phyloP scores from a whole-genome alignment of 331 rosid genomes.

The Malus hybrid region DNA sequence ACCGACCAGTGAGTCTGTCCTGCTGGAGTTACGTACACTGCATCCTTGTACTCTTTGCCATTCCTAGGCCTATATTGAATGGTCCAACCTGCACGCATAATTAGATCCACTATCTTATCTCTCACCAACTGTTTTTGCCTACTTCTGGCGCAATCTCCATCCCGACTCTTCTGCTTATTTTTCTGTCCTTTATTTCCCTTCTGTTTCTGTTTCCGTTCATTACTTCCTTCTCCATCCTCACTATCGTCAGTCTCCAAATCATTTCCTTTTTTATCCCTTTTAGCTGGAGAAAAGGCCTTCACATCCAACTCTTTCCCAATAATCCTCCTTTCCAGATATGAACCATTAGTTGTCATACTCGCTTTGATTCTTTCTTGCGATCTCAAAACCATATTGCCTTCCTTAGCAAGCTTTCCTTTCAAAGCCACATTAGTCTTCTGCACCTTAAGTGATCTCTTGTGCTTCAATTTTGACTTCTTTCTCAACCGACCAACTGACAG shows the following conservation, averaged over 20 bases:
- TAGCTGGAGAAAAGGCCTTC: constrained; percentile 21
- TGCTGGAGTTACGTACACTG: constrained; percentile 76
- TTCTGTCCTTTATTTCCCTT: not conserved
- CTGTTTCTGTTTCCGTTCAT: not conserved
- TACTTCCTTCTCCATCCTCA: constrained; percentile 9
- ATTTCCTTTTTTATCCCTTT: constrained; percentile 15
- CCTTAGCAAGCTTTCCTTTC: constrained; percentile 17
- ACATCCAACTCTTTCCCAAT: constrained; percentile 13
- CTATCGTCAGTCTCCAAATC: constrained; percentile 25
- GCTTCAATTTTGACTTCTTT: constrained; percentile 7
- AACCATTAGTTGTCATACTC: constrained; percentile 20
- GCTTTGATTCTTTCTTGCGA: constrained; percentile 12
- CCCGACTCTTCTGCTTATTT: constrained; percentile 5
- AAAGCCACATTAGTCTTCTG: constrained; percentile 16
- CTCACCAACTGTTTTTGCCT: constrained; percentile 49
- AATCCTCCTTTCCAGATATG: constrained; percentile 16
- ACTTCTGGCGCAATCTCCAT: constrained; percentile 15
- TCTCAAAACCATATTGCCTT: constrained; percentile 23
- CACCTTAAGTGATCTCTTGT: constrained; percentile 32
- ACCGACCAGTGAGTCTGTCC: constrained; percentile 90
- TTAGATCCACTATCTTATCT: constrained; percentile 48
- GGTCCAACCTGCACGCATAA: constrained; percentile 81
- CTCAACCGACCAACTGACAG: not conserved
- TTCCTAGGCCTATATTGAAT: constrained; percentile 69
- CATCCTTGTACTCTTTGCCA: constrained; percentile 51